Evolutionary conservation across 495 filamentous ascomycete species (phyloP).

Genomic region (Aspergillus haitiensis): DNA sequence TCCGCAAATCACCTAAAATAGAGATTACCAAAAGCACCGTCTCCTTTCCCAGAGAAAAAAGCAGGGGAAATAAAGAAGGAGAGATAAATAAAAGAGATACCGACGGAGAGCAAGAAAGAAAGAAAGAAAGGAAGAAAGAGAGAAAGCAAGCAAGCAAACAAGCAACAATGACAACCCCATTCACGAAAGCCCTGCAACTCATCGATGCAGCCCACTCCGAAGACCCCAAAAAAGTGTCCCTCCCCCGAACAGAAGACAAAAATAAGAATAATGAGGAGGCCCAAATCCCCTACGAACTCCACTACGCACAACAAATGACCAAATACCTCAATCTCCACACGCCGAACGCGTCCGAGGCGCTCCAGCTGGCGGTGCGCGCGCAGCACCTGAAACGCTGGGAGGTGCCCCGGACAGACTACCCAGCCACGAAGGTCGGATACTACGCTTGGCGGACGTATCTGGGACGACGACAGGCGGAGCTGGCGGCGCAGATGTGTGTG

Average conservation of each 20-base stretch:
- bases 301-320: slow-evolving; percentile 79
- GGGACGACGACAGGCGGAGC: slow-evolving; percentile 66
- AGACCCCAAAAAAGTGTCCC: slow-evolving; percentile 57
- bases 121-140: too few species aligned
- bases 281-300: slow-evolving; percentile 66
- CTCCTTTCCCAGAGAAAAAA: background rate
- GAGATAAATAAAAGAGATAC: slow-evolving; percentile 5
- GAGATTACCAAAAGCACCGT: background rate
- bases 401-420: slow-evolving; percentile 67
- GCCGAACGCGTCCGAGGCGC: slow-evolving; percentile 58
- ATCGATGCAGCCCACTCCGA: slow-evolving; percentile 73
- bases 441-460: slow-evolving; percentile 71
- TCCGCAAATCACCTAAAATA: background rate
- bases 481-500: slow-evolving; percentile 55
- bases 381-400: slow-evolving; percentile 85
- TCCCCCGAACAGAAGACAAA: slow-evolving; percentile 1
- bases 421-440: slow-evolving; percentile 69
- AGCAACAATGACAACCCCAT: slow-evolving; percentile 27
- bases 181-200: slow-evolving; percentile 52
- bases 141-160: background rate
- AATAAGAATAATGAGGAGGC: slow-evolving; percentile 4
- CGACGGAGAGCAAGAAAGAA: background rate
- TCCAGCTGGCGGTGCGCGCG: slow-evolving; percentile 73
- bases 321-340: slow-evolving; percentile 57
- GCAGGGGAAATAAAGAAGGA: background rate